These are phyloP conservation scores for Penicillium robsamsonii DNA, from an alignment of 495 filamentous ascomycete species.

Conservation along the genomic window DNA sequence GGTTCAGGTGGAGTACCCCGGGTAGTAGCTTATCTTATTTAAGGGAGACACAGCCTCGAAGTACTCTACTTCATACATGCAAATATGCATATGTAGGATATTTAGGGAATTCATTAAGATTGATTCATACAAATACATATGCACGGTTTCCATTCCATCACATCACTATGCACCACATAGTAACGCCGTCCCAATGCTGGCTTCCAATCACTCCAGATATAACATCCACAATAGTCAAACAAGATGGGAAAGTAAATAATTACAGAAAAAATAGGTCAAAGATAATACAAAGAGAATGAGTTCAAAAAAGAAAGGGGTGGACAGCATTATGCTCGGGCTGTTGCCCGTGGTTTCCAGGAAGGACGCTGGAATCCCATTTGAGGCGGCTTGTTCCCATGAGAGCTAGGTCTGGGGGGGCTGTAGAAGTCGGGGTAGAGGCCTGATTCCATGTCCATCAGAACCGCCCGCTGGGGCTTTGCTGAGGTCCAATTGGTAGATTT, in stretches of 20 bases:
- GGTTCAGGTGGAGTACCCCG: neutral
- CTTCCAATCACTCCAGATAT: slow-evolving; percentile 17
- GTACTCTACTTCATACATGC: neutral
- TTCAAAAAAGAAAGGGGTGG: neutral
- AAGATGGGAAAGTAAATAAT: slow-evolving; percentile 11
- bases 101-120: neutral
- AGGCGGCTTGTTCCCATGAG: slow-evolving; percentile 27
- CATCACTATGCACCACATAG: slow-evolving; percentile 13
- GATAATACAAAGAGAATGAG: slow-evolving; percentile 14
- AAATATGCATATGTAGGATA: neutral
- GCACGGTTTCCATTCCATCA: slow-evolving; percentile 17
- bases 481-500: slow-evolving; percentile 25
- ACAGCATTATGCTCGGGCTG: slow-evolving; percentile 32
- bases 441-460: slow-evolving; percentile 47
- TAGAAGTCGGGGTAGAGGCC: slow-evolving; percentile 39
- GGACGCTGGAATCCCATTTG: slow-evolving; percentile 32
- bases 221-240: slow-evolving; percentile 18
- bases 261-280: slow-evolving; percentile 12
- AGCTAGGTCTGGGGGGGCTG: slow-evolving; percentile 17
- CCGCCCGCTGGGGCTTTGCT: slow-evolving; percentile 45
- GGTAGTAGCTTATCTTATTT: neutral
- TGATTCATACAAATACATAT: slow-evolving; percentile 9
- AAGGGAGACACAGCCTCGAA: neutral
- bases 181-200: slow-evolving; percentile 35
- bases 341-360: slow-evolving; percentile 38